Evolutionary conservation across 331 rosid species (phyloP).

Genomic region (Saraca asoca): DNA sequence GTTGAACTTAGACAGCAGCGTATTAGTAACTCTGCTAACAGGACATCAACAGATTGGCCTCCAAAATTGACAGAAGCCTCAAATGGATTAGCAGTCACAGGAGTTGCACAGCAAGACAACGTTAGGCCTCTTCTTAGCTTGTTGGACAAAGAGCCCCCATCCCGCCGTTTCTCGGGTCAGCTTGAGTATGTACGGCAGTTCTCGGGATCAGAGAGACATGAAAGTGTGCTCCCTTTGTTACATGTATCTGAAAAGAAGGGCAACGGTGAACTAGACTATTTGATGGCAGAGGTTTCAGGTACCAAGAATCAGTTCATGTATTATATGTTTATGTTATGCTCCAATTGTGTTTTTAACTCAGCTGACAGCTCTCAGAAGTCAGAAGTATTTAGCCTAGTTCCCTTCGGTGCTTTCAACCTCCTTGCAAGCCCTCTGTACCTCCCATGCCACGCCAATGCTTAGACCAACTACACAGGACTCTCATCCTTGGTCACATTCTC

Average conservation of each 20-base stretch:
- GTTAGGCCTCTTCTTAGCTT: constrained; percentile 97
- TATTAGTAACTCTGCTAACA: constrained; percentile 53
- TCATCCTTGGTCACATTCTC: too few species aligned
- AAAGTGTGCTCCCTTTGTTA: constrained; percentile 87
- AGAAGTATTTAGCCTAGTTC: too few species aligned
- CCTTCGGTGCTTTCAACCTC: too few species aligned
- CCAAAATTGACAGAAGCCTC: constrained; percentile 70
- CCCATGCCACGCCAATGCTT: too few species aligned
- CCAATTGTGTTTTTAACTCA: too few species aligned
- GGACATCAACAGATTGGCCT: constrained; percentile 74
- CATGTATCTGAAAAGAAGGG: constrained; percentile 91
- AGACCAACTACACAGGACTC: too few species aligned
- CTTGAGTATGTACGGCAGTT: constrained; percentile 91
- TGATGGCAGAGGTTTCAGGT: constrained; percentile 99
- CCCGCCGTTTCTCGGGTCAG: constrained; percentile 94
- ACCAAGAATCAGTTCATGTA: constrained; percentile 32
- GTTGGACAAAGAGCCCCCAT: constrained; percentile 96
- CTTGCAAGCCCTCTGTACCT: too few species aligned
- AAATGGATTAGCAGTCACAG: constrained; percentile 62
- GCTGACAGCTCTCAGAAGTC: too few species aligned
- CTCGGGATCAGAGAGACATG: constrained; percentile 94
- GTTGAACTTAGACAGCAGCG: constrained; percentile 72
- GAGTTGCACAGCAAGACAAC: constrained; percentile 71
- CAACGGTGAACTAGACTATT: constrained; percentile 89
- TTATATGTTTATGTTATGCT: neutral